These are phyloP conservation scores for Naganishia vishniacii DNA, from an alignment of 768 basidiomycete species.

Conservation along the genomic window DNA sequence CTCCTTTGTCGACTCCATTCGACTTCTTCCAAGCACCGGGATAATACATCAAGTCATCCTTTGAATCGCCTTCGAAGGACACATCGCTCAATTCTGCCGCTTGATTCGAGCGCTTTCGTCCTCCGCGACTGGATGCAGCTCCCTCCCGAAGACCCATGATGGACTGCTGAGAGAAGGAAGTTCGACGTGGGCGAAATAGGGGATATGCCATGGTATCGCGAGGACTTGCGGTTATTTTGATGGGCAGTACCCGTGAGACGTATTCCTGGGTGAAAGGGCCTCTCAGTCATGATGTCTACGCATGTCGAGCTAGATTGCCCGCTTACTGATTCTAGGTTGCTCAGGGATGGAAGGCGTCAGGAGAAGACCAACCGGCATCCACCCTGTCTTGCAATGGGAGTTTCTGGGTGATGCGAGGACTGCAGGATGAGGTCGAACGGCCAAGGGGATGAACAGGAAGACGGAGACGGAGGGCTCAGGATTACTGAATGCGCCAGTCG, in stretches of 20 bases:
- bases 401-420: too few species aligned
- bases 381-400: neutral
- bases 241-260: too few species aligned
- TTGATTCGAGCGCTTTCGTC: conserved; percentile 18
- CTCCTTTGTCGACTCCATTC: neutral
- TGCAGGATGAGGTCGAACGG: too few species aligned
- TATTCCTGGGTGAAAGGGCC: too few species aligned
- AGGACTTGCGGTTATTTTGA: neutral
- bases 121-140: neutral
- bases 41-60: neutral
- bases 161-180: neutral
- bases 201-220: conserved; percentile 4
- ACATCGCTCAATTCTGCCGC: conserved; percentile 18
- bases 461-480: too few species aligned
- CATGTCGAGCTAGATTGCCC: too few species aligned
- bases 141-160: neutral
- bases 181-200: neutral
- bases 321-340: too few species aligned
- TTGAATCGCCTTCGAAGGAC: conserved; percentile 3
- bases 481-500: too few species aligned
- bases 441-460: too few species aligned
- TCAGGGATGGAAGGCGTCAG: neutral
- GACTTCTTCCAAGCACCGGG: neutral
- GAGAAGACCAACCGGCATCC: neutral
- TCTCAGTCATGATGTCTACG: too few species aligned